Evolutionary conservation across 2,329 filamentous ascomycete genomes (phyloP).

Genomic region (Phoma sp.): DNA sequence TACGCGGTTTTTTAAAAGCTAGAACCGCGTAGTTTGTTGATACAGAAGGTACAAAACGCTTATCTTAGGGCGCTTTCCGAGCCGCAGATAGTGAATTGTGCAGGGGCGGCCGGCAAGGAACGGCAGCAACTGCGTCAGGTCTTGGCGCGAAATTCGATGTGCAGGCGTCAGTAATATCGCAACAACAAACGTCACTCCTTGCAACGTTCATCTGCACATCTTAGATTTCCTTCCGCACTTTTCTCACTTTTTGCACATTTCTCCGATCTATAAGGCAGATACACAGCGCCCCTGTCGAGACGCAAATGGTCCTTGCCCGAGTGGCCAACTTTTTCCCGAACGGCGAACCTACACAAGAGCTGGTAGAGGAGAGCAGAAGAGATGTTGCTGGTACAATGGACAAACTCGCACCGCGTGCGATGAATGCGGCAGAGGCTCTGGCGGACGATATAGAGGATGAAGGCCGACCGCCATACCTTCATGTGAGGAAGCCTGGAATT

Average conservation of each 20-base stretch:
- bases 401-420: conserved; percentile 27
- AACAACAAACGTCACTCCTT: conserved; percentile 33
- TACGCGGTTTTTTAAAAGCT: too few species aligned
- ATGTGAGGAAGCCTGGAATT: conserved; percentile 45
- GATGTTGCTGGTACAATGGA: conserved; percentile 31
- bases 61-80: conserved; percentile 21
- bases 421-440: conserved; percentile 24
- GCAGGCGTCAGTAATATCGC: conserved; percentile 22
- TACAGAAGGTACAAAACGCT: neutral
- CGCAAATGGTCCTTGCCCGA: conserved; percentile 58
- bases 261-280: neutral
- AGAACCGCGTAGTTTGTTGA: neutral
- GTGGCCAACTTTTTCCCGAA: conserved; percentile 56
- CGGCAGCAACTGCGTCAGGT: conserved; percentile 9
- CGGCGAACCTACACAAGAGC: conserved; percentile 37
- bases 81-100: conserved; percentile 22
- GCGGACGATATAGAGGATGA: conserved; percentile 48
- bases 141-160: conserved; percentile 40
- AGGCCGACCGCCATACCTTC: conserved; percentile 55
- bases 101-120: conserved; percentile 15
- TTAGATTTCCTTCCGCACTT: conserved; percentile 7
- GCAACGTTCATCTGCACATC: conserved; percentile 9
- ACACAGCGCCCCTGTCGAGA: conserved; percentile 25
- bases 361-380: conserved; percentile 48
- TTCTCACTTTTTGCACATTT: neutral